These are phyloP conservation scores for Suillus cothurnatus DNA, from an alignment of 768 basidiomycete genomes.

Conservation along the genomic window DNA sequence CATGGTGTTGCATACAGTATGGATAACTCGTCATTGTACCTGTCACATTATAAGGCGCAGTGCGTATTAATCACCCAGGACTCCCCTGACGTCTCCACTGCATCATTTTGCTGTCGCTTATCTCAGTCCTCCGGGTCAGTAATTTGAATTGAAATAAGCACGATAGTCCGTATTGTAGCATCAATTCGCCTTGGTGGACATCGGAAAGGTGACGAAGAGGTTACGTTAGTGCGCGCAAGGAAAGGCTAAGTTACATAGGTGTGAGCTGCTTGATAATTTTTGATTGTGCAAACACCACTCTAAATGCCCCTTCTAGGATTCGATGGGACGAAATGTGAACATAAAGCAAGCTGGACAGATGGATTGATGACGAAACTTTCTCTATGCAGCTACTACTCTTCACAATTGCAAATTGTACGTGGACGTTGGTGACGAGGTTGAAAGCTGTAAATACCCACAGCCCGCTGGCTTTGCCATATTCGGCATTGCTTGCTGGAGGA, in stretches of 20 bases:
- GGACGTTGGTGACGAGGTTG: background rate
- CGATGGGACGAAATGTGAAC: constrained; percentile 37
- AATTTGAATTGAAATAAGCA: constrained; percentile 53
- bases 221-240: constrained; percentile 58
- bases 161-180: constrained; percentile 49
- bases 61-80: background rate
- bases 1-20: background rate
- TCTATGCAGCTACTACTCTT: constrained; percentile 47
- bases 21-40: background rate
- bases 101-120: background rate
- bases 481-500: background rate
- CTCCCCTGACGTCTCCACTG: background rate
- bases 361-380: constrained; percentile 68
- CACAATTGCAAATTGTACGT: background rate
- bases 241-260: constrained; percentile 59
- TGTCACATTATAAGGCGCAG: background rate
- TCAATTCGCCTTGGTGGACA: constrained; percentile 54
- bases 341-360: background rate
- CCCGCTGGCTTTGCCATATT: background rate
- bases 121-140: no score
- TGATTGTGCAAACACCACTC: constrained; percentile 40
- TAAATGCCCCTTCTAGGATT: constrained; percentile 89
- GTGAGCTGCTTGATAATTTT: constrained; percentile 1
- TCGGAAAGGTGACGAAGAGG: constrained; percentile 39
- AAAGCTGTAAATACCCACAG: background rate